phyloP scores from a whole-genome alignment of 345 rosid genomes.

The Eucalyptus pumila region DNA sequence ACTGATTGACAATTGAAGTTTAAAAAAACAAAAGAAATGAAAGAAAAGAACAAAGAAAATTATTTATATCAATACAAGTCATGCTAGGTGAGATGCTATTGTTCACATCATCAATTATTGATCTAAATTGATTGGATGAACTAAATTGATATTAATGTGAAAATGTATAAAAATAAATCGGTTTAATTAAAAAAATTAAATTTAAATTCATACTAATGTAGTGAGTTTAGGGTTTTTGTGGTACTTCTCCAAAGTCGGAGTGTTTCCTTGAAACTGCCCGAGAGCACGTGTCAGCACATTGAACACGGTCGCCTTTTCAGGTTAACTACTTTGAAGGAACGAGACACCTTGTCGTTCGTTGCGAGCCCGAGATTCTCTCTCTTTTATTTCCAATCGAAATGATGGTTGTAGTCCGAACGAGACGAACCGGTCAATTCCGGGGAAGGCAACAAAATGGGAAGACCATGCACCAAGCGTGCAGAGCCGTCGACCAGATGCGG shows the following conservation, averaged over 20 bases:
- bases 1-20: too few species aligned
- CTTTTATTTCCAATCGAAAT: neutral
- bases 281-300: neutral
- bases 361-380: neutral
- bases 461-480: neutral
- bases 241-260: neutral
- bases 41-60: too few species aligned
- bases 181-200: too few species aligned
- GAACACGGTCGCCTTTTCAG: neutral
- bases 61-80: fast-evolving
- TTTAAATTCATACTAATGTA: too few species aligned
- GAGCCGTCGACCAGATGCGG: neutral
- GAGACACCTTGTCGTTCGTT: neutral
- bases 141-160: too few species aligned
- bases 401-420: neutral
- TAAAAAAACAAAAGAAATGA: fast-evolving
- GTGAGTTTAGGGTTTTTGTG: neutral
- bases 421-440: neutral
- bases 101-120: fast-evolving
- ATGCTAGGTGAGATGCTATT: fast-evolving
- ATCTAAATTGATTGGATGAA: fast-evolving
- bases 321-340: neutral
- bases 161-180: too few species aligned
- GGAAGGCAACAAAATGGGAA: neutral
- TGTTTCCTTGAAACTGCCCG: neutral